Conservation (phyloP, 1,139 yeast species). For the Yamadazyma songkhlaensis region DNA sequence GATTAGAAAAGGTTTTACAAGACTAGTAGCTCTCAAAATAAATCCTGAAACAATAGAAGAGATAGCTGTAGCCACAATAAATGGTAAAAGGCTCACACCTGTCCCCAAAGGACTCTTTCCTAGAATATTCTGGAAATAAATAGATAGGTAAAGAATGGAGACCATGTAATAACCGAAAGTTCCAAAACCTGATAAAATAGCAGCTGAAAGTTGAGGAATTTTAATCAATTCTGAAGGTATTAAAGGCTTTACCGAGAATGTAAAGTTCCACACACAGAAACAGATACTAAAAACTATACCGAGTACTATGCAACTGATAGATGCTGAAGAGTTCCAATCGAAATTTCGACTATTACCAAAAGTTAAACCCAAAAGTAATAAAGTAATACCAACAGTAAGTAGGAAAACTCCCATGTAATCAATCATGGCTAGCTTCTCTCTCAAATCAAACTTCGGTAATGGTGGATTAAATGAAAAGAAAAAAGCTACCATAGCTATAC, state of each 20-base stretch:
- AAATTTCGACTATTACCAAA: conserved; percentile 45
- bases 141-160: conserved; percentile 23
- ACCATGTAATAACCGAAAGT: conserved; percentile 25
- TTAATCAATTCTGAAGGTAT: conserved; percentile 25
- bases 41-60: conserved; percentile 29
- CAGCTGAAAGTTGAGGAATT: conserved; percentile 22
- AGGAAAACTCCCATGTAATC: conserved; percentile 51
- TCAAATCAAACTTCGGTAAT: conserved; percentile 18
- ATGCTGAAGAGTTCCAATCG: conserved; percentile 49
- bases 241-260: conserved; percentile 24
- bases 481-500: conserved; percentile 25
- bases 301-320: conserved; percentile 43
- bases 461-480: conserved; percentile 33
- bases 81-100: conserved; percentile 37
- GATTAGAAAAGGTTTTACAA: conserved; percentile 31
- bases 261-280: conserved; percentile 27
- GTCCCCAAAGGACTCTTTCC: conserved; percentile 32
- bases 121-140: conserved; percentile 39
- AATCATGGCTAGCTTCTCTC: conserved; percentile 35
- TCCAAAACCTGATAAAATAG: conserved; percentile 20
- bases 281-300: conserved; percentile 31
- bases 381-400: conserved; percentile 40
- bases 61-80: conserved; percentile 33
- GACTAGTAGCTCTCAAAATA: conserved; percentile 25
- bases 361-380: conserved; percentile 39